These are phyloP conservation scores for Candida broadrunensis DNA, from an alignment of 805 yeast species.

Conservation along the genomic window DNA sequence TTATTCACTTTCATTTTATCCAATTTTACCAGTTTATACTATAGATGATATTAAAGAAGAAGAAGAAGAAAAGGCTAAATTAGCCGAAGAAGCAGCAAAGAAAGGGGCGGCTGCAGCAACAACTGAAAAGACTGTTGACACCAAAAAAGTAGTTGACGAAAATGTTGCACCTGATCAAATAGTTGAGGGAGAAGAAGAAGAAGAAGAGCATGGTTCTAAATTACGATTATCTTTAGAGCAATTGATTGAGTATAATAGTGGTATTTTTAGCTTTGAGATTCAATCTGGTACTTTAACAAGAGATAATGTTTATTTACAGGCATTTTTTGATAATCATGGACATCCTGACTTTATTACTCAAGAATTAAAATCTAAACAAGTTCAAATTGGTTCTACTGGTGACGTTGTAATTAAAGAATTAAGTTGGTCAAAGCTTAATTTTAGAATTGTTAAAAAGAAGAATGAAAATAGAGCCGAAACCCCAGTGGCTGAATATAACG, in stretches of 20 bases:
- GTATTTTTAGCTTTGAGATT: constrained; percentile 71
- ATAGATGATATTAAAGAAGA: constrained; percentile 68
- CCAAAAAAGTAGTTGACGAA: constrained; percentile 11
- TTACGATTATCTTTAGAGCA: constrained; percentile 57
- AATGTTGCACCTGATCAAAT: constrained; percentile 20
- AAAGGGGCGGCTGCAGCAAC: constrained; percentile 12
- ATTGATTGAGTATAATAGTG: constrained; percentile 59
- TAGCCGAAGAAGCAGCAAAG: constrained; percentile 25
- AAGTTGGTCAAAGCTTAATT: constrained; percentile 63
- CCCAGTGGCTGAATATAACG: constrained; percentile 55
- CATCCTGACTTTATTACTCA: constrained; percentile 61
- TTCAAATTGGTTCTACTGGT: constrained; percentile 47
- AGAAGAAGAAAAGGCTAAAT: constrained; percentile 36
- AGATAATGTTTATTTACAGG: constrained; percentile 65
- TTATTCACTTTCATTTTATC: constrained; percentile 79
- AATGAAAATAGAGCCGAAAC: constrained; percentile 55
- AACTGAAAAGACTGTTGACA: constrained; percentile 9
- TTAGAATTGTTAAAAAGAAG: constrained; percentile 59
- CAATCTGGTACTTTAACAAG: constrained; percentile 54
- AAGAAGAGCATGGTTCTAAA: constrained; percentile 26
- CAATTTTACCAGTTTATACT: constrained; percentile 73
- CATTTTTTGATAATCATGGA: constrained; percentile 73
- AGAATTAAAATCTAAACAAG: constrained; percentile 42
- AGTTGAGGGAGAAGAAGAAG: constrained; percentile 34
- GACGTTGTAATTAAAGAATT: constrained; percentile 78